Percentiles rank a stretch among this genome's conserved stretches.
Evolutionary conservation across 768 basidiomycete species (phyloP).

Genomic region (Amanita fuliginea): DNA sequence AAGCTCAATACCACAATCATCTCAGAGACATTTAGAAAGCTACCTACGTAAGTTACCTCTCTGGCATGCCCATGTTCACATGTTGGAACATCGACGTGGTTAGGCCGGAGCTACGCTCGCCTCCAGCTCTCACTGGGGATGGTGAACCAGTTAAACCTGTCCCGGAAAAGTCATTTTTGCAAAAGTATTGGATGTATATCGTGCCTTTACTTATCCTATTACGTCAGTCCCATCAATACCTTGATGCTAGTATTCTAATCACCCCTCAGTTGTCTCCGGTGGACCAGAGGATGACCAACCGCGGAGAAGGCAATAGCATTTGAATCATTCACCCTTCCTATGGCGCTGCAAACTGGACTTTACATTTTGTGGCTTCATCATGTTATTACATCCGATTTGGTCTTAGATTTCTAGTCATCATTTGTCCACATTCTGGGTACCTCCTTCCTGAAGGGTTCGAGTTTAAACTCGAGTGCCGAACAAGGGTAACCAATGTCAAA

Average conservation of each 20-base stretch:
- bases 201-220: slow-evolving; percentile 44
- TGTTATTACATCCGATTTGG: neutral
- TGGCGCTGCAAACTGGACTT: neutral
- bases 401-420: slow-evolving; percentile 24
- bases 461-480: slow-evolving; percentile 86
- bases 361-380: neutral
- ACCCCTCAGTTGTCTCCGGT: slow-evolving; percentile 22
- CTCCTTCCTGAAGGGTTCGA: slow-evolving; percentile 88
- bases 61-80: neutral
- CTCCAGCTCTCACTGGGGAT: slow-evolving; percentile 54
- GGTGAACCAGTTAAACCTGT: slow-evolving; percentile 51
- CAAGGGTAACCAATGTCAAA: slow-evolving; percentile 95
- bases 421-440: slow-evolving; percentile 48
- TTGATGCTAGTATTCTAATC: neutral
- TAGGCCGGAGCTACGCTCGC: slow-evolving; percentile 60
- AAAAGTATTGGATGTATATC: slow-evolving; percentile 90
- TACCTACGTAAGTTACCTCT: slow-evolving; percentile 41
- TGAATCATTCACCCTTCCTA: neutral
- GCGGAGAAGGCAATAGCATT: neutral
- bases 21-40: slow-evolving; percentile 31
- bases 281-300: slow-evolving; percentile 29
- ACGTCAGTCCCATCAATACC: slow-evolving; percentile 28
- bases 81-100: neutral
- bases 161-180: slow-evolving; percentile 69
- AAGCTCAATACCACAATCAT: slow-evolving; percentile 41